These are phyloP conservation scores for Lobosporangium transversale DNA, from an alignment of 192 early-diverging fungal species.

Conservation along the genomic window DNA sequence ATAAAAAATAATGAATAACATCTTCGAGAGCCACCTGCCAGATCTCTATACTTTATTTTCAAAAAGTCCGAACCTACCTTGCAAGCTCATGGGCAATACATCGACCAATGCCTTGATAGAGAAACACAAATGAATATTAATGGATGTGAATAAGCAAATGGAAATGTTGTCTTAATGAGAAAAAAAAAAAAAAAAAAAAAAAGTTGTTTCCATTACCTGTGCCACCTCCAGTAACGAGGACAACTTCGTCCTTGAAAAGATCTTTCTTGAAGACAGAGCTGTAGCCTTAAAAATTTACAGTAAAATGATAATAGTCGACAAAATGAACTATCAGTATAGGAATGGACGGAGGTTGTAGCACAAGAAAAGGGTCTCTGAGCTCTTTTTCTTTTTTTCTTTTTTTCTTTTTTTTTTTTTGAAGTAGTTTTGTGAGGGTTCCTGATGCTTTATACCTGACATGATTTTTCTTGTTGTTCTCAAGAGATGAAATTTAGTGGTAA, in stretches of 20 bases:
- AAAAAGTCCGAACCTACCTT: no score
- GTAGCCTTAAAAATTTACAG: conserved; percentile 15
- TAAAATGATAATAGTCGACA: neutral
- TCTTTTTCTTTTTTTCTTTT: no score
- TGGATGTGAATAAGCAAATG: neutral
- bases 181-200: neutral
- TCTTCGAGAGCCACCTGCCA: no score
- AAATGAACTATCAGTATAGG: neutral
- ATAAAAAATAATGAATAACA: neutral
- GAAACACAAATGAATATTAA: neutral
- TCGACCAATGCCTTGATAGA: conserved; percentile 40
- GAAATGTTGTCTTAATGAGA: neutral
- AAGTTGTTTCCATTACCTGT: conserved; percentile 42
- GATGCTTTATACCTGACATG: conserved; percentile 14
- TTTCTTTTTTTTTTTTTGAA: no score
- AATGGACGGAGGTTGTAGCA: no score
- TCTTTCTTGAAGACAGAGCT: conserved; percentile 53
- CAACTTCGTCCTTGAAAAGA: conserved; percentile 55
- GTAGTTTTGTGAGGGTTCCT: no score
- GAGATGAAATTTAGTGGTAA: neutral
- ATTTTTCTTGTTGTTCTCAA: no score
- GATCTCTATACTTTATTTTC: no score
- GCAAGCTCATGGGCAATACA: conserved; percentile 61
- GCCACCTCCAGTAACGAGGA: conserved; percentile 63
- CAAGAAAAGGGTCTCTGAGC: no score